Evolutionary conservation across 495 filamentous ascomycete species (phyloP), one percentile per base, ranked within the genome.

Genomic region (Aspergillus kassunensis): DNA sequence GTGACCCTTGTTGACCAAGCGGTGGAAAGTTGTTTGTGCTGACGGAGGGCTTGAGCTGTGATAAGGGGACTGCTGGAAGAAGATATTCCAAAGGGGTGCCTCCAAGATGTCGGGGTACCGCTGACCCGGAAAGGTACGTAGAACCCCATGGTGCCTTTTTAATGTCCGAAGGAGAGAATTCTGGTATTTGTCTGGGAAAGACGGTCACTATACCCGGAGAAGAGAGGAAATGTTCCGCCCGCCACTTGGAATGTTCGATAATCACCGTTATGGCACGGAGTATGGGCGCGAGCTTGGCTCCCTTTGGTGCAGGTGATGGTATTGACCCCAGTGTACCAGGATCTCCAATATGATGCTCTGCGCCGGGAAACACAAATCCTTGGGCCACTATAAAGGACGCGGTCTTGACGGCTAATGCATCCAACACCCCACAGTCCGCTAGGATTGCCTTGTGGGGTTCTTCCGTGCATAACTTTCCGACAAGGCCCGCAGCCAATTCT

Each of bases 201-300:
- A 89, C 76, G 7, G 86, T 82, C 15, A 86, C 64, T 16, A 96
- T 86, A 2, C 84, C 75, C 2, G 87, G 86, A 0, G 90, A 90
- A 53, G 84, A 89, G 20, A 96, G 69, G 50, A 97, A 82, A 55
- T 88, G 80, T 50, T 84, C 82, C 13, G 87, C 84, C 15, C 90
- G 82, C 68, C 82, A 86, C 45, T 85, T 85, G 0, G 93, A 97
- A 54, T 86, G 80, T 35, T 83, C 77, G 49, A 96, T 81, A 36
- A 97, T 91, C 34, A 82, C 78, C 10, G 84, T 81, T 37, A 95
- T 81, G 1, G 91, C 89, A 51, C 90, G 86, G n/a, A 98, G 68
- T 39, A 95, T 79, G 23, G 82, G 76, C 6, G 84, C 77, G 36
- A 96, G 68, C 27, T 80, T 77, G n/a, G 77, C 76, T 9, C 73